Evolutionary conservation across 2,329 filamentous ascomycete species (phyloP).

Genomic region (Botrytis sinoallii): DNA sequence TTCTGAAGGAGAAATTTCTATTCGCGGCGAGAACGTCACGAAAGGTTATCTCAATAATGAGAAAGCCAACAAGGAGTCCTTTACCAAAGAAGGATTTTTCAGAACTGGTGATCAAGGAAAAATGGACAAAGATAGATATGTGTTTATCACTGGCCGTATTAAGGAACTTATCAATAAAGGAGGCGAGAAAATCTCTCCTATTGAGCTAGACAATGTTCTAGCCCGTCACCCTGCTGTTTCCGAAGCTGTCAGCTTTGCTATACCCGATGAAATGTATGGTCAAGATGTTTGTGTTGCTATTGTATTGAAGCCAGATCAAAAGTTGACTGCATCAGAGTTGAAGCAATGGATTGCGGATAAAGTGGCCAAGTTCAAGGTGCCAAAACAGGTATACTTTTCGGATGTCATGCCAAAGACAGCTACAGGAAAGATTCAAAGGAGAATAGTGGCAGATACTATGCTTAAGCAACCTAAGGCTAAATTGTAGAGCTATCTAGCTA

Average conservation of each 20-base stretch:
- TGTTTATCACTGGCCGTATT: conserved; percentile 85
- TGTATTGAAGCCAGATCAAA: conserved; percentile 65
- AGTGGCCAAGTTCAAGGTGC: conserved; percentile 80
- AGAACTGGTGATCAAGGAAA: conserved; percentile 84
- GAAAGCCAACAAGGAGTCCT: conserved; percentile 69
- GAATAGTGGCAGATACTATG: conserved; percentile 85
- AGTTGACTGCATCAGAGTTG: conserved; percentile 56
- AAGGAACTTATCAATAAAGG: conserved; percentile 92
- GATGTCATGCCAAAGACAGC: conserved; percentile 85
- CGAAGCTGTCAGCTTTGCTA: conserved; percentile 80
- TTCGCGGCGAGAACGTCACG: conserved; percentile 78
- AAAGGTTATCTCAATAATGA: conserved; percentile 82
- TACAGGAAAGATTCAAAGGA: conserved; percentile 84
- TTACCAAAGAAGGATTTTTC: conserved; percentile 76
- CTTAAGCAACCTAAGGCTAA: conserved; percentile 63
- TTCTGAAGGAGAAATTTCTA: conserved; percentile 76
- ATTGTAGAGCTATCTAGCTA: conserved; percentile 43
- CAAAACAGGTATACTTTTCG: conserved; percentile 82
- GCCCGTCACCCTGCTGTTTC: conserved; percentile 68
- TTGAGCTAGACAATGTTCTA: conserved; percentile 81
- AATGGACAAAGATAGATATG: conserved; percentile 74
- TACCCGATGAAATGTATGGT: conserved; percentile 78
- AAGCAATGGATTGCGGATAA: conserved; percentile 66
- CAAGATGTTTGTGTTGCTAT: conserved; percentile 78
- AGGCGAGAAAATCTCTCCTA: conserved; percentile 85